Conservation (phyloP, 2,329 filamentous ascomycete species). For the Triangularia setosa region DNA sequence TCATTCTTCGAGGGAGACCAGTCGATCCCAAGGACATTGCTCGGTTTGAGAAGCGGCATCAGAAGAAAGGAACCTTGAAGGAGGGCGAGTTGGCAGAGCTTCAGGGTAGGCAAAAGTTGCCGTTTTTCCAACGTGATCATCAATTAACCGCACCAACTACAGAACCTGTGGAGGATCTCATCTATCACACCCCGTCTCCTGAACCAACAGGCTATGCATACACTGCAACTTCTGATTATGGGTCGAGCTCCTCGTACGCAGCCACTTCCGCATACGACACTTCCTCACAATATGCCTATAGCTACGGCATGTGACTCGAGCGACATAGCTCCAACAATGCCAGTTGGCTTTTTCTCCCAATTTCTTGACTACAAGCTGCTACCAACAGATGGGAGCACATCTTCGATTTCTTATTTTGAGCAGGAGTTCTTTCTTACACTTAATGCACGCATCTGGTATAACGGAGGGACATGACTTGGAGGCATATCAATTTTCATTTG, state of each 20-base stretch:
- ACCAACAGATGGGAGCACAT: neutral
- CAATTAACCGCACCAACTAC: neutral
- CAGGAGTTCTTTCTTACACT: neutral
- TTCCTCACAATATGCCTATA: neutral
- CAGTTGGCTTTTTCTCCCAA: neutral
- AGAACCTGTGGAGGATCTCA: constrained; percentile 22
- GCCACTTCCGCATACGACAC: neutral
- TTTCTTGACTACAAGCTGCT: neutral
- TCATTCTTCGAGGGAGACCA: constrained; percentile 28
- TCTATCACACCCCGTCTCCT: constrained; percentile 21
- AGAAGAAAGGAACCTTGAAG: constrained; percentile 26
- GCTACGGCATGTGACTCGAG: neutral
- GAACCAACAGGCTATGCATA: constrained; percentile 7
- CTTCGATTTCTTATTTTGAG: neutral
- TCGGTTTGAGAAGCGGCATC: constrained; percentile 28
- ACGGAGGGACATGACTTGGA: neutral
- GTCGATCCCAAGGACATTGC: constrained; percentile 30
- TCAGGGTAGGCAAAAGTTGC: constrained; percentile 9
- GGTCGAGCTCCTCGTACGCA: neutral
- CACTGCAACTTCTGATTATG: neutral
- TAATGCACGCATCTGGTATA: neutral
- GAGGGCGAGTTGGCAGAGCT: constrained; percentile 16
- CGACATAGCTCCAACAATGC: neutral
- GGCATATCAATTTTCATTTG: neutral
- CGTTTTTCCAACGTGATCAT: neutral